phyloP scores from a whole-genome alignment of 1,139 yeast species.

The Candida pseudoviswanathii region DNA sequence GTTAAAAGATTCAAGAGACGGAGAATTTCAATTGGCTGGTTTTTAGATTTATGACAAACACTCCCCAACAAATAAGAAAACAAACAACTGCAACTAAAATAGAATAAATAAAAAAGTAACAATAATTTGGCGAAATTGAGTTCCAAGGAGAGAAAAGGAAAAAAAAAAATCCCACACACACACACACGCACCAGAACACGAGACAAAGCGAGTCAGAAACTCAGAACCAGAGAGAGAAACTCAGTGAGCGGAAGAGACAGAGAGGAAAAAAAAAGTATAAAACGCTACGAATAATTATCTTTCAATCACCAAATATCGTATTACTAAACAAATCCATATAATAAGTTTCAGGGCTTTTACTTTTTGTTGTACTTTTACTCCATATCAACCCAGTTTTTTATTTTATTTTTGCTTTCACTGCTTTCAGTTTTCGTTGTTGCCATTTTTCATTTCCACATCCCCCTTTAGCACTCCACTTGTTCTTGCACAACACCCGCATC shows the following conservation, averaged over 20 bases:
- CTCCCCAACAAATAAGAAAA: background rate
- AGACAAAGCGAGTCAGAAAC: background rate
- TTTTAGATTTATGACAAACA: background rate
- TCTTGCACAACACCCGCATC: background rate
- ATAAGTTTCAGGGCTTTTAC: background rate
- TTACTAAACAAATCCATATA: background rate
- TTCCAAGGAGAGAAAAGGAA: background rate
- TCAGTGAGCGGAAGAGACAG: background rate
- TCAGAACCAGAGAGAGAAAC: background rate
- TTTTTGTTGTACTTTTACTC: background rate
- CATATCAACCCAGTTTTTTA: background rate
- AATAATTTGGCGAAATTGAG: background rate
- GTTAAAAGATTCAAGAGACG: background rate
- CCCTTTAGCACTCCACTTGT: background rate
- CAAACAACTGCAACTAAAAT: background rate
- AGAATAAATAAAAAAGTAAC: background rate
- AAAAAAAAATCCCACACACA: background rate
- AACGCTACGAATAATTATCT: conserved; percentile 2
- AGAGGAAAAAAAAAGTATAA: conserved; percentile 2
- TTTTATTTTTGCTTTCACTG: background rate
- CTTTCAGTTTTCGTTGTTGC: background rate
- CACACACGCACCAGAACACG: background rate
- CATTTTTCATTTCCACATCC: background rate
- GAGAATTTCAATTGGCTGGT: background rate
- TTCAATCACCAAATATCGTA: background rate